phyloP scores from a whole-genome alignment of 768 basidiomycete species.

The Tricholoma flavovirens region DNA sequence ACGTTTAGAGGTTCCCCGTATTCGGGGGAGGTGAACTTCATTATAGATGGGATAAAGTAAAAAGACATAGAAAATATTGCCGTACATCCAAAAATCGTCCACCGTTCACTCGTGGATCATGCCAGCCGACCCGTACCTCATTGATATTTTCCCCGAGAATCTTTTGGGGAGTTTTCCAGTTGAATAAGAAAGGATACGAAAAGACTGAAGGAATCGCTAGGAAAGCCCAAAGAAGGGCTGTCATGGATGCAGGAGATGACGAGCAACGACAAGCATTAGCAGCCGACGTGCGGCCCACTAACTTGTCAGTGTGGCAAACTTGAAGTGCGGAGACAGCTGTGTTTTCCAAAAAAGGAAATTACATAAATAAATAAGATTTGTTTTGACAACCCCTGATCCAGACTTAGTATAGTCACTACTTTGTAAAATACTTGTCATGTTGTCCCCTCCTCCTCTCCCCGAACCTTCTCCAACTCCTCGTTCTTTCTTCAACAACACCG shows the following conservation, averaged over 20 bases:
- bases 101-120: constrained; percentile 69
- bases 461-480: constrained; percentile 21
- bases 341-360: not conserved
- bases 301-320: constrained; percentile 8
- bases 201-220: not conserved
- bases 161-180: not conserved
- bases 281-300: too few species aligned
- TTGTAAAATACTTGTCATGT: not conserved
- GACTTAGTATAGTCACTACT: not conserved
- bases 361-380: too few species aligned
- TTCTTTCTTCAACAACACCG: constrained; percentile 19
- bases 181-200: not conserved
- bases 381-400: constrained; percentile 8
- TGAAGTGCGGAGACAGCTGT: constrained; percentile 8
- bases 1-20: constrained; percentile 82
- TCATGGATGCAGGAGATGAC: not conserved
- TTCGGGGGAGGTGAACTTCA: constrained; percentile 56
- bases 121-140: constrained; percentile 31
- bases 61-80: not conserved
- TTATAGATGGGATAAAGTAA: constrained; percentile 1
- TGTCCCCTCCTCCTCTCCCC: not conserved
- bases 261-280: not conserved
- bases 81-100: constrained; percentile 75
- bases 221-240: not conserved
- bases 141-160: not conserved